Base-by-base conservation (phyloP, 257 asterid species). In the Nemophila menziesii region DNA sequence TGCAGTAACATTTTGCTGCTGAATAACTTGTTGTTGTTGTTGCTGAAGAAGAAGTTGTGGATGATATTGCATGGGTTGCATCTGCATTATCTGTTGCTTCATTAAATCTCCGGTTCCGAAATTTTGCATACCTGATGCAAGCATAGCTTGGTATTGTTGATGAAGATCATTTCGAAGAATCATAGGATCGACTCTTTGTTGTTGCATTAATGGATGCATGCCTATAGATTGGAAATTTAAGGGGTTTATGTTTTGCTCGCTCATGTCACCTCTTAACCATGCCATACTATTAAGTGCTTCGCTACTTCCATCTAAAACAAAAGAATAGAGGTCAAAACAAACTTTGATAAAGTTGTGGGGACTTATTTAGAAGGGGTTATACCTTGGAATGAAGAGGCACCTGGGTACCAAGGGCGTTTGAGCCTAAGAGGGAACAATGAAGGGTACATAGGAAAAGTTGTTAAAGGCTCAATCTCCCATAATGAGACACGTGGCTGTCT, bases 401-500 rank as follows among this genome's bases (percentile, higher is more conserved):
- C 97, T 16, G 94, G 82, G 60, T 84, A 84, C 93, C 95, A 89
- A 37, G 97, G 97, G 12, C 95, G 80, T 71, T 89, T 89, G 39
- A 80, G 74, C 64, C 97, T 73, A 38, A 76, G 83, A 34, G 97
- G 93, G 64, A 87, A 83, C 16, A 83, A 49, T 1, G 95, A 83
- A 9, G 95, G 92, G 51, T 89, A 80, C 97, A 89, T 84, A n/a
- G 97, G 97, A 67, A 78, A 89, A 48, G 97, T 84, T 27, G 93
- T 89, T 68, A 89, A 64, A 43, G 97, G 97, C 66, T 89, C 97
- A 27, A 89, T 84, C 66, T 89, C 97, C 97, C 97, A 89, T 43
- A 84, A 48, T 3, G 97, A 89, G 21, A 89, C 95, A 55, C 93
- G 71, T 19, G 97, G 95, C 73, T 89, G 98, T 70, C 92, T 78